Conservation (phyloP, 306 rosid genomes). For the Datisca glomerata region DNA sequence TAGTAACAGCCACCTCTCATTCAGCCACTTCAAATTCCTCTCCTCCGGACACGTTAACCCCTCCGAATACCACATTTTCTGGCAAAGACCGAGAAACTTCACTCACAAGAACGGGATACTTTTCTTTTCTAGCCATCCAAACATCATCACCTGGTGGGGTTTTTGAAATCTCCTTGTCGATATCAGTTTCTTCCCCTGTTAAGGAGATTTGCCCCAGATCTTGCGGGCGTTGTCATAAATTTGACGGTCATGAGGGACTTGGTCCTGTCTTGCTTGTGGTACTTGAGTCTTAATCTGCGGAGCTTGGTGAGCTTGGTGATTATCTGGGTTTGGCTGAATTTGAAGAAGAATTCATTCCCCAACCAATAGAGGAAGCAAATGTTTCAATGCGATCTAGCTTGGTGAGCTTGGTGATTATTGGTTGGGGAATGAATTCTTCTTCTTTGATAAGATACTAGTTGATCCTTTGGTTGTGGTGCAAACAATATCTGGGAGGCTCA, state of each 20-base stretch:
- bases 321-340: slow-evolving; percentile 17
- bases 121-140: neutral
- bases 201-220: slow-evolving; percentile 17
- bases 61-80: slow-evolving; percentile 8
- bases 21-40: slow-evolving; percentile 5
- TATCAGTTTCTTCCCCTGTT: neutral
- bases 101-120: slow-evolving; percentile 6
- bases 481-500: no score
- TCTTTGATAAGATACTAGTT: slow-evolving; percentile 14
- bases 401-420: slow-evolving; percentile 3
- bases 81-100: slow-evolving; percentile 7
- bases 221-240: slow-evolving; percentile 12
- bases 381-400: slow-evolving; percentile 6
- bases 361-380: slow-evolving; percentile 9
- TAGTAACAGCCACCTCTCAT: slow-evolving; percentile 13
- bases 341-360: neutral
- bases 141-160: neutral
- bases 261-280: slow-evolving; percentile 17
- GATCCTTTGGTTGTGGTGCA: no score
- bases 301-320: slow-evolving; percentile 25
- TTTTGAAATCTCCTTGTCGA: neutral
- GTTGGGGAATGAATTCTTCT: slow-evolving; percentile 18
- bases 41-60: slow-evolving; percentile 12
- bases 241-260: slow-evolving; percentile 11
- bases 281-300: slow-evolving; percentile 13